phyloP scores from a whole-genome alignment of 2,329 filamentous ascomycete species.

The Boeremia lycopersici region DNA sequence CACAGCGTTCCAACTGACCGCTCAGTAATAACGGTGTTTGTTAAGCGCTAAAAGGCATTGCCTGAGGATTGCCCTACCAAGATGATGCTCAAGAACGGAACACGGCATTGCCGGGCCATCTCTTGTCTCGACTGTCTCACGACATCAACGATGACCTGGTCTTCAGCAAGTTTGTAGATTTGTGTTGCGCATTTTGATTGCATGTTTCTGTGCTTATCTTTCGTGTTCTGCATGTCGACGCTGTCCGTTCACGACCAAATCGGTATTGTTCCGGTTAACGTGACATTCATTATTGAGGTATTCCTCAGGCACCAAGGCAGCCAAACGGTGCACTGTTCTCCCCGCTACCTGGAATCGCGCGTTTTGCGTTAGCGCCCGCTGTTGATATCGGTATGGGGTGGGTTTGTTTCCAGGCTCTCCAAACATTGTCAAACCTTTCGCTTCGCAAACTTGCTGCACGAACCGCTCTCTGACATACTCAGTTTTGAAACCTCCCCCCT shows the following conservation, averaged over 20 bases:
- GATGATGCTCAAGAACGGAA: constrained; percentile 44
- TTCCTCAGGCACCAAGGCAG: constrained; percentile 15
- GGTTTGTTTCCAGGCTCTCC: constrained; percentile 46
- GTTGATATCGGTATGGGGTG: constrained; percentile 36
- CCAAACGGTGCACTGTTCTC: constrained; percentile 37
- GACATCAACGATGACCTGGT: constrained; percentile 33
- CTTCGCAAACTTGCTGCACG: constrained; percentile 45
- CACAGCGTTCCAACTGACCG: constrained; percentile 30
- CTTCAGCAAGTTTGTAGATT: constrained; percentile 18
- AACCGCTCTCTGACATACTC: constrained; percentile 42
- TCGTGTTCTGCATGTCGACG: background rate
- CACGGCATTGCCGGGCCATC: constrained; percentile 34
- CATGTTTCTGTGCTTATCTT: constrained; percentile 20
- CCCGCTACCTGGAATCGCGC: constrained; percentile 34
- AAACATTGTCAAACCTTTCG: constrained; percentile 48
- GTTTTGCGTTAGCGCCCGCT: constrained; percentile 45
- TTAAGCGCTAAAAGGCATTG: constrained; percentile 31
- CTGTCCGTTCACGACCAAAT: background rate
- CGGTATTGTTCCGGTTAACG: constrained; percentile 5
- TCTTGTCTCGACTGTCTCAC: constrained; percentile 46
- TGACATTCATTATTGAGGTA: constrained; percentile 4
- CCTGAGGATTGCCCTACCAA: constrained; percentile 33
- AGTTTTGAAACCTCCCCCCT: constrained; percentile 50
- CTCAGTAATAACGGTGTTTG: constrained; percentile 11
- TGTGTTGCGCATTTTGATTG: constrained; percentile 17